Base-by-base conservation (phyloP, 129 eudicot genomes). In the Flaveria ramosissima region DNA sequence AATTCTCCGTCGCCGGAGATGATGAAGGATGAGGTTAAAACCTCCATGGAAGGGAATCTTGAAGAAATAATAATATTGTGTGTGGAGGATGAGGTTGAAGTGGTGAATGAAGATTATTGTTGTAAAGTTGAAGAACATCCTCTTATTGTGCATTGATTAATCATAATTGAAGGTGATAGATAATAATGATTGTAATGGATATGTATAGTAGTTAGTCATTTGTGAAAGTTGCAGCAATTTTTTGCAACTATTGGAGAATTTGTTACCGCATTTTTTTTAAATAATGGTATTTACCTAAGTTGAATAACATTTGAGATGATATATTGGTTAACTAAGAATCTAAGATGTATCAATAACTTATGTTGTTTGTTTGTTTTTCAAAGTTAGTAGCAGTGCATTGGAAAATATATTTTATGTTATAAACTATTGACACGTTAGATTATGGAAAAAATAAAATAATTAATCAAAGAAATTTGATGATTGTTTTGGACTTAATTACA, bases 71-170 rank as follows among this genome's bases (percentile, higher is more conserved):
- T 64, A 63, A 11, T n/a, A 3, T 15, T 71, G 15, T 51, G 78
- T 51, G 12, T 23, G 81, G 78, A 81, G 81, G 80, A 41, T 62
- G 72, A 73, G 51, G 78, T 80, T 74, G 84, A 83, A 72, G 7
- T 80, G 56, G 80, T 69, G 75, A 83, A 77, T 69, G 63, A 74
- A 43, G 83, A 71, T 50, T 51, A 71, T 50, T 51, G 66, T 76
- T 51, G 7, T 52, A 56, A 83, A 73, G 55, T 78, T 74, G 97
- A 92, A 82, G 69, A 89, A 42, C 80, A 80, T 64, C 90, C 90
- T 73, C 97, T 89, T 39, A 73, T 86, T 73, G 80, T 80, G 77
- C 74, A 83, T 72, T 85, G 69, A 80, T 72, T 21, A 23, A 56
- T 59, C 23, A 72, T 52, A 39, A 72, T 71, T 72, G 59, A 21